These are phyloP conservation scores for Furcasterigmium furcatum DNA, from an alignment of 2,329 filamentous ascomycete species.

Conservation along the genomic window DNA sequence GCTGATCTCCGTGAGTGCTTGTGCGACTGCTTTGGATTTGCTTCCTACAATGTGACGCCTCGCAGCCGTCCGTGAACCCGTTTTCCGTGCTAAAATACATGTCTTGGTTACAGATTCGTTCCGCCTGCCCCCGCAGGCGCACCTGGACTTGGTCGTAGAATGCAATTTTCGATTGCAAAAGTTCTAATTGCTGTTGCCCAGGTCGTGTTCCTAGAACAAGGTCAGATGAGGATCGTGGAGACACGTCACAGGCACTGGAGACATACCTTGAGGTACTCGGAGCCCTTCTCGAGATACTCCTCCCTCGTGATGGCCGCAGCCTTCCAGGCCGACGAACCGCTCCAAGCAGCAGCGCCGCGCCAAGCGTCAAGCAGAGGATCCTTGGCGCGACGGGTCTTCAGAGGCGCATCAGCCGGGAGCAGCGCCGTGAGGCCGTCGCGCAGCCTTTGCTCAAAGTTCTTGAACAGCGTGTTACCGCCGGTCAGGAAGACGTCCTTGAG, in stretches of 20 bases:
- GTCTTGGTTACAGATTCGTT: no score
- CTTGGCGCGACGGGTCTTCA: slow-evolving; percentile 70
- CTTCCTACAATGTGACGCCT: no score
- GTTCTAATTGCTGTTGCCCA: slow-evolving; percentile 47
- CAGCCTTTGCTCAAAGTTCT: slow-evolving; percentile 81
- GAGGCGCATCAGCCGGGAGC: slow-evolving; percentile 63
- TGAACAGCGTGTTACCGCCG: slow-evolving; percentile 86
- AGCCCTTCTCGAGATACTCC: slow-evolving; percentile 89
- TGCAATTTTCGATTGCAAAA: no score
- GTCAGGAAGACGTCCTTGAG: slow-evolving; percentile 89
- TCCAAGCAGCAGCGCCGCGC: slow-evolving; percentile 90
- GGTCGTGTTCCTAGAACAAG: slow-evolving; percentile 55
- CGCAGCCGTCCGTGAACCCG: no score
- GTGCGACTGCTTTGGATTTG: no score
- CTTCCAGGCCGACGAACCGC: slow-evolving; percentile 56
- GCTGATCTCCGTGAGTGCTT: no score
- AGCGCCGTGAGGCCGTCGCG: slow-evolving; percentile 68
- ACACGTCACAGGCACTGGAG: slow-evolving; percentile 6
- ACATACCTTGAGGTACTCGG: slow-evolving; percentile 84
- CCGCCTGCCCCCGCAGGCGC: no score
- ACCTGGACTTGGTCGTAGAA: no score
- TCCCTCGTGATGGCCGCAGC: slow-evolving; percentile 68
- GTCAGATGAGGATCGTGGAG: background rate
- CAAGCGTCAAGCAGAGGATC: slow-evolving; percentile 86
- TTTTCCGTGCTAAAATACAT: no score